Percentiles rank a stretch among this genome's conserved stretches.
Evolutionary conservation across 1,284 basidiomycete species (phyloP).

Genomic region (Pyrrhoderma lamaoense): DNA sequence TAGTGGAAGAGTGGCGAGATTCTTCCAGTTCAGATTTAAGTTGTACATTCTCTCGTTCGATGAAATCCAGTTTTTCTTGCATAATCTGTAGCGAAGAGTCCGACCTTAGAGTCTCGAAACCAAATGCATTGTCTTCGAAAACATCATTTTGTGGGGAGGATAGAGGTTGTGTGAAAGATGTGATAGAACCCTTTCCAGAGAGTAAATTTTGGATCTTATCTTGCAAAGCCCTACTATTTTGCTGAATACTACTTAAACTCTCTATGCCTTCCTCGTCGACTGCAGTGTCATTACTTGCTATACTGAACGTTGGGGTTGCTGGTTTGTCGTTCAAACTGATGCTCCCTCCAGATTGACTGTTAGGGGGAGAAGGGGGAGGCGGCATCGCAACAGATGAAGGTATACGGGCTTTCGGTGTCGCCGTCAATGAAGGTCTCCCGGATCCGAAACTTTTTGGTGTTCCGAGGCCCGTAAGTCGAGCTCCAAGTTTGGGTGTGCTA

Average conservation of each 20-base stretch:
- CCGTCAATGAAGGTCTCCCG: slow-evolving; percentile 39
- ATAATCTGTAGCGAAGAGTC: slow-evolving; percentile 14
- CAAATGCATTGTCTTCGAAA: slow-evolving; percentile 44
- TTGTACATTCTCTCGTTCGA: slow-evolving; percentile 22
- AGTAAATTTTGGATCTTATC: slow-evolving; percentile 16
- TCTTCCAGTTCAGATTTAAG: slow-evolving; percentile 19
- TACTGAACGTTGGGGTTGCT: slow-evolving; percentile 15
- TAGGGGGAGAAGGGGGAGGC: slow-evolving; percentile 49
- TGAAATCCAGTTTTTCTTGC: slow-evolving; percentile 17
- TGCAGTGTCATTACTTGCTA: slow-evolving; percentile 19
- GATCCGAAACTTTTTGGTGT: slow-evolving; percentile 34
- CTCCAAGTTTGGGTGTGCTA: slow-evolving; percentile 24
- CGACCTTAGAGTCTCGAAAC: slow-evolving; percentile 27
- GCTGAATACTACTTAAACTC: slow-evolving; percentile 12
- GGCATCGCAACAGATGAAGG: slow-evolving; percentile 76
- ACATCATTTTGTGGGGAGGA: slow-evolving; percentile 24
- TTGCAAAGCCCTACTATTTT: slow-evolving; percentile 12
- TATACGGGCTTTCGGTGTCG: slow-evolving; percentile 52
- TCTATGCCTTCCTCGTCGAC: slow-evolving; percentile 17
- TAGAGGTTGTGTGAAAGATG: slow-evolving; percentile 33
- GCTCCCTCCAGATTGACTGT: background rate
- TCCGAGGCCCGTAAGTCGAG: slow-evolving; percentile 26
- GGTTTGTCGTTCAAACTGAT: slow-evolving; percentile 14
- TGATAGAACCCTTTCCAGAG: background rate
- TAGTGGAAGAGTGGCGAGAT: slow-evolving; percentile 26